These are phyloP conservation scores for Gymnopilus junonius DNA, from an alignment of 768 basidiomycete genomes.

Conservation along the genomic window DNA sequence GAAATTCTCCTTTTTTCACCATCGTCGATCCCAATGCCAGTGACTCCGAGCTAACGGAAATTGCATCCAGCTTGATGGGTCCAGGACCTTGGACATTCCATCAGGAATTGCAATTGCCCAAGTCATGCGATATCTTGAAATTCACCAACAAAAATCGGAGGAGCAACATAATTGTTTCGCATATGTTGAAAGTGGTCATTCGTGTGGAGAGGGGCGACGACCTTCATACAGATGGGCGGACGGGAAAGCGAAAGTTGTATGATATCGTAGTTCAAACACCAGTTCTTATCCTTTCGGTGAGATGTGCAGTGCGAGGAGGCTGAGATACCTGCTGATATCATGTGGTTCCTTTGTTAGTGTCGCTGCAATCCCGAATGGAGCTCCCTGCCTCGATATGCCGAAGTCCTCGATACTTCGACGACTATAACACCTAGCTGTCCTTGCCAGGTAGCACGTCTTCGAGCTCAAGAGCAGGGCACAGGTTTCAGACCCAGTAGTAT, in stretches of 20 bases:
- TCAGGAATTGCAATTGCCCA: constrained; percentile 69
- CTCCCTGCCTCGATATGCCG: constrained; percentile 77
- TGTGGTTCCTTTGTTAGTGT: too few species aligned
- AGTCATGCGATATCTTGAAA: constrained; percentile 61
- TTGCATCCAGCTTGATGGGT: constrained; percentile 66
- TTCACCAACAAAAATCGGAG: constrained; percentile 82
- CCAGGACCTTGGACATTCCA: constrained; percentile 90
- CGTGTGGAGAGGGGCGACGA: constrained; percentile 86
- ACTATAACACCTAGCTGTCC: constrained; percentile 47
- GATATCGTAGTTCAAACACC: constrained; percentile 89
- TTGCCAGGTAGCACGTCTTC: constrained; percentile 38
- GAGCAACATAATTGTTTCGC: constrained; percentile 76
- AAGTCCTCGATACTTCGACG: constrained; percentile 42
- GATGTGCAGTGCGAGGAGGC: too few species aligned
- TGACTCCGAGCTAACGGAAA: constrained; percentile 57
- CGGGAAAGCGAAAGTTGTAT: constrained; percentile 78
- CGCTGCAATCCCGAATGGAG: constrained; percentile 82
- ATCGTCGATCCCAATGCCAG: constrained; percentile 40
- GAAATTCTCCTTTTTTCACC: constrained; percentile 66
- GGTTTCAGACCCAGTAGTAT: constrained; percentile 11
- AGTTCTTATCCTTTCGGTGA: constrained; percentile 84
- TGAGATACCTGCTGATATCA: too few species aligned
- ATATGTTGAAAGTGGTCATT: constrained; percentile 81
- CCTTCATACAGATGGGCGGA: constrained; percentile 58
- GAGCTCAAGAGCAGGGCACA: not conserved